Base-by-base conservation (phyloP, 441 rosid genomes). In the Melastoma candidum region DNA sequence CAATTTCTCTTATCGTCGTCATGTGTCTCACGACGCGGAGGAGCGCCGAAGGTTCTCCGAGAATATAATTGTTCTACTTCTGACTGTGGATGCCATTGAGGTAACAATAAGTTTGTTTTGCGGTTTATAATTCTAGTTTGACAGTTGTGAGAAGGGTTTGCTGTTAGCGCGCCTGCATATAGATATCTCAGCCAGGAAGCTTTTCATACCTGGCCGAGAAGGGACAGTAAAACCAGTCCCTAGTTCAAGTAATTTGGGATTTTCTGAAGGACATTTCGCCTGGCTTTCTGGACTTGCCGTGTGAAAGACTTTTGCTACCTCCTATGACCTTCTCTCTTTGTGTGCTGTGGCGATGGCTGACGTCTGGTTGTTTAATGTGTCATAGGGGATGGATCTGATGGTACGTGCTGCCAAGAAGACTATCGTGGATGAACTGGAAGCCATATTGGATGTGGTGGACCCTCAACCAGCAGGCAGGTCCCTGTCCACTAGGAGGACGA, bases 41-140 rank as follows among this genome's bases (percentile, higher is more conserved):
- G 97, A 93, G 71, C 78, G 79, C 25, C 93, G 84, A 64, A 81
- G 79, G 61, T 84, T 93, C 56, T 69, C 83, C 2, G 95, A 89
- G 53, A 84, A 66, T 67, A 86, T 89, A 41, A 89, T 93, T 55
- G 96, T 93, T 12, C 75, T 89, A 64, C 96, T 93, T 22, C 97
- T 89, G 29, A 86, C 97, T 0, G 90, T 84, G 60, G 97, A 86
- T 70, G 88, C 90, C 74, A 83, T 86, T 63, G 96, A 93, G 97
- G 99, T 93, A 84, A 32, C 59, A 11, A 12, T 3, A 2, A 39
- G n/a, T 47, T 39, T 2, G 0, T 11, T 47, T 7, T 11, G 13
- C 17, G n/a, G 0, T 8, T 25, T 22, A 12, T 12, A 7, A 2
- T 5, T 11, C 7, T 3, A 13, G 39, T 12, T 17, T 3, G 1